Base-by-base conservation (phyloP, 2,329 filamentous ascomycete genomes). In the Hortaea werneckii region DNA sequence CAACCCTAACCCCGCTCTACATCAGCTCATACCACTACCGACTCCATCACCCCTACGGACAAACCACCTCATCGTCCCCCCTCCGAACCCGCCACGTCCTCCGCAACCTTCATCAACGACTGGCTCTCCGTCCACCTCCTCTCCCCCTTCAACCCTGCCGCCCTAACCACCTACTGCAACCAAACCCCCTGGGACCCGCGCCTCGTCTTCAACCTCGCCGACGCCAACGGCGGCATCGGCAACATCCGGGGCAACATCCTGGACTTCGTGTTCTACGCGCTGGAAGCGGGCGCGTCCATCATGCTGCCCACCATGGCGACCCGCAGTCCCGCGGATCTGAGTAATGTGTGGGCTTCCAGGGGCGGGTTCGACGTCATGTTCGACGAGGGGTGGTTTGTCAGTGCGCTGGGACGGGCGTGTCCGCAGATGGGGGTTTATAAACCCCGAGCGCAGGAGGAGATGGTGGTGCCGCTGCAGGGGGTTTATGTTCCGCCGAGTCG, bases 261-360 rank as follows among this genome's bases (percentile, higher is more conserved):
- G 43, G 67, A 66, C 47, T 74, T 71, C 54, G 55, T 74, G 20
- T 65, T 70, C 38, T 65, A 69, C 43, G 69, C 68, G 10, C 72
- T 74, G 29, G 68, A 73, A 58, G 67, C 70, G 37, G 72, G 72
- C 44, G 71, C 71, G 64, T 50, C 54, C 54, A 65, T 61, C 27
- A 37, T 56, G 10, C 27, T 52, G 1, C 53, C 50, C 5, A 46
- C 46, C 20, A 51, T 54, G 44, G 56, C 53, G 28, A 41, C 40
- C 3, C 37, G 55, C 8, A 49, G 50, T 13, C 7, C 50, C 4
- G 41, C 44, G 20, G 45, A 55, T 48, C 35, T 56, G 40, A 50
- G 43, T 26, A 49, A 53, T 38, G 50, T 57, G 27, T 59, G 52
- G 56, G 58, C 37, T 35, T 50, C 55, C 46, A 55, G 50, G 9